Conservation (phyloP, 495 filamentous ascomycete genomes). For the Clohesyomyces aquaticus region DNA sequence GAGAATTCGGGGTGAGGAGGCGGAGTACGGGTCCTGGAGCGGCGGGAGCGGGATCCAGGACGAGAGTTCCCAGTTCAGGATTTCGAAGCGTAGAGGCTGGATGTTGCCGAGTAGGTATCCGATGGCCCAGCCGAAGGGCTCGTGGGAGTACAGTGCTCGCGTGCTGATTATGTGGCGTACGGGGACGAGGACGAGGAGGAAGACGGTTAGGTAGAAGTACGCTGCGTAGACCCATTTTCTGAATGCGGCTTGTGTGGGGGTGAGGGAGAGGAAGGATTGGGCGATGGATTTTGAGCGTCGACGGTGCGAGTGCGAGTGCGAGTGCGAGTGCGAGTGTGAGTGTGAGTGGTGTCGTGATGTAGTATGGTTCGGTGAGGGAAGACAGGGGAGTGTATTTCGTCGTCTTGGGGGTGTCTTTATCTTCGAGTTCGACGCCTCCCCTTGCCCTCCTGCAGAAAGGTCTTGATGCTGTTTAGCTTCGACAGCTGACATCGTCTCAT, state of each 20-base stretch:
- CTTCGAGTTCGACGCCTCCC: no score
- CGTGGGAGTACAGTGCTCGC: conserved; percentile 68
- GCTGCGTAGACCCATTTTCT: conserved; percentile 83
- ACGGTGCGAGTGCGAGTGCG: no score
- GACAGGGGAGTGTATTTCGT: conserved; percentile 32
- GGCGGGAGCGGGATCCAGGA: conserved; percentile 76
- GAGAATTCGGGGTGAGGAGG: conserved; percentile 12
- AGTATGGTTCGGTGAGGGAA: conserved; percentile 10
- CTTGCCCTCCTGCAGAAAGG: not conserved
- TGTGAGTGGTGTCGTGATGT: not conserved
- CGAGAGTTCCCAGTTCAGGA: conserved; percentile 66
- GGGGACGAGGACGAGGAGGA: conserved; percentile 66
- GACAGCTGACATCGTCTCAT: conserved; percentile 33
- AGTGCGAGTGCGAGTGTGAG: conserved; percentile 34
- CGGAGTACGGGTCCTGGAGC: conserved; percentile 46
- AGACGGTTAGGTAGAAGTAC: conserved; percentile 71
- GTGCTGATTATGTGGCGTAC: conserved; percentile 69
- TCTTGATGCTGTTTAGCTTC: conserved; percentile 14
- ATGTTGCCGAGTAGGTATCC: conserved; percentile 88
- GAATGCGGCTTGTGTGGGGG: conserved; percentile 70
- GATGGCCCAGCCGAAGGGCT: conserved; percentile 91
- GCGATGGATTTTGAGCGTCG: conserved; percentile 67
- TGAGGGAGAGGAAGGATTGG: conserved; percentile 78
- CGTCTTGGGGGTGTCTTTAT: not conserved
- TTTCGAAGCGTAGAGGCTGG: conserved; percentile 55